Percentiles rank a stretch among this genome's conserved stretches.
These are phyloP conservation scores for Diplodia corticola DNA, from an alignment of 2,329 filamentous ascomycete species.

Conservation along the genomic window DNA sequence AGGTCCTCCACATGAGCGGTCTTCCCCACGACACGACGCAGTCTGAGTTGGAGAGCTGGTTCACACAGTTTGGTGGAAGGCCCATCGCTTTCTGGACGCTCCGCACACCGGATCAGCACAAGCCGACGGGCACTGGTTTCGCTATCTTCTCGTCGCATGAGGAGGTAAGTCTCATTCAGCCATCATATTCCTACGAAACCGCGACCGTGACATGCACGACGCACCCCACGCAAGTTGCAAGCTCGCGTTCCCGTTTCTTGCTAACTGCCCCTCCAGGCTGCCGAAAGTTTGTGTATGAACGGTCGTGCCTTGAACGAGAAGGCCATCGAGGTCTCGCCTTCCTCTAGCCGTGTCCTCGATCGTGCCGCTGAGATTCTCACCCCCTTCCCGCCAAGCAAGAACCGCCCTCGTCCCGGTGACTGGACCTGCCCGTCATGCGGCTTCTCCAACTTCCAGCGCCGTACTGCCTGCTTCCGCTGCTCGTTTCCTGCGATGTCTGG, in stretches of 20 bases:
- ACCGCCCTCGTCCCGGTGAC: constrained; percentile 92
- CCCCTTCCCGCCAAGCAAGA: constrained; percentile 97
- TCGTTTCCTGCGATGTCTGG: constrained; percentile 94
- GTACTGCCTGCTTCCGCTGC: constrained; percentile 97
- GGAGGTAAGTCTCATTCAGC: constrained; percentile 70
- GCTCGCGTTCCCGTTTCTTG: background rate
- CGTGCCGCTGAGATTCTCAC: constrained; percentile 94
- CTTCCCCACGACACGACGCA: constrained; percentile 97
- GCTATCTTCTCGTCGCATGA: constrained; percentile 98
- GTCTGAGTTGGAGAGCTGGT: constrained; percentile 98
- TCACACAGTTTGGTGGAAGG: constrained; percentile 95
- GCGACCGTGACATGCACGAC: background rate
- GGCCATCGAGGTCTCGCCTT: constrained; percentile 97
- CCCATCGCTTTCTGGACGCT: constrained; percentile 99
- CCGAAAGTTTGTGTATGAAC: constrained; percentile 98
- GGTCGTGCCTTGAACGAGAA: constrained; percentile 97
- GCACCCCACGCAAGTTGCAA: background rate
- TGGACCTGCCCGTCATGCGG: constrained; percentile 99
- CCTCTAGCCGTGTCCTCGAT: constrained; percentile 93
- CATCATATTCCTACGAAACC: constrained; percentile 10
- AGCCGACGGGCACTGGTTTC: constrained; percentile 98
- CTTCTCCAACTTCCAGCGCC: constrained; percentile 98
- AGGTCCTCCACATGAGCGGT: constrained; percentile 96
- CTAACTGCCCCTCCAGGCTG: constrained; percentile 62
- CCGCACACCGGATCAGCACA: constrained; percentile 96